phyloP scores from a whole-genome alignment of 1,139 yeast species.

The Sugiyamaella grinbergsii region DNA sequence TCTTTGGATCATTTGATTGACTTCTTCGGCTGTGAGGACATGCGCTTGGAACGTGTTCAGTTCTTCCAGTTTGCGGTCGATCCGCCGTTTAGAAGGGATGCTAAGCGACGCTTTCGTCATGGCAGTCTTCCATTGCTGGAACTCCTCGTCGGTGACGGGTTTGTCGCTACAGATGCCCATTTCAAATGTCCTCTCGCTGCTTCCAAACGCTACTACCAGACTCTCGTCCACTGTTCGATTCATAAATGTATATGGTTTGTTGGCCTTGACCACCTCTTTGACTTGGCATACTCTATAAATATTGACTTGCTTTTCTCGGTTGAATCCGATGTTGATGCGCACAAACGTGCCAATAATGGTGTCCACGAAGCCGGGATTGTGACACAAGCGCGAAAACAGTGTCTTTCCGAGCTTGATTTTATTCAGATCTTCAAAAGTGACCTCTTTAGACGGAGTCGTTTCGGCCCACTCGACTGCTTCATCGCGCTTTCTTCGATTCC shows the following conservation, averaged over 20 bases:
- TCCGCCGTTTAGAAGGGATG: conserved; percentile 64
- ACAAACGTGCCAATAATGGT: conserved; percentile 75
- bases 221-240: conserved; percentile 45
- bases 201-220: conserved; percentile 62
- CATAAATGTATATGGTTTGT: conserved; percentile 54
- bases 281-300: conserved; percentile 84
- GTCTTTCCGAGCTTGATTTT: conserved; percentile 75
- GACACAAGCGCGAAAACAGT: conserved; percentile 71
- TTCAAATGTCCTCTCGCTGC: conserved; percentile 69
- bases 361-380: conserved; percentile 76
- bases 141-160: conserved; percentile 68
- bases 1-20: conserved; percentile 75
- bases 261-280: conserved; percentile 60
- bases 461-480: conserved; percentile 58
- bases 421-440: conserved; percentile 62
- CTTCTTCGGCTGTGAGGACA: conserved; percentile 71
- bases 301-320: conserved; percentile 61
- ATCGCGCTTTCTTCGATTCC: conserved; percentile 23
- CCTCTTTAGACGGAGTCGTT: conserved; percentile 41
- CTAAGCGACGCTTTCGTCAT: conserved; percentile 60
- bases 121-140: conserved; percentile 64
- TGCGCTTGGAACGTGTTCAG: conserved; percentile 62
- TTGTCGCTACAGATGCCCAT: conserved; percentile 81
- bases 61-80: conserved; percentile 66
- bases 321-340: conserved; percentile 75